Evolutionary conservation across 768 basidiomycete species (phyloP).

Genomic region (Lactarius psammicola): DNA sequence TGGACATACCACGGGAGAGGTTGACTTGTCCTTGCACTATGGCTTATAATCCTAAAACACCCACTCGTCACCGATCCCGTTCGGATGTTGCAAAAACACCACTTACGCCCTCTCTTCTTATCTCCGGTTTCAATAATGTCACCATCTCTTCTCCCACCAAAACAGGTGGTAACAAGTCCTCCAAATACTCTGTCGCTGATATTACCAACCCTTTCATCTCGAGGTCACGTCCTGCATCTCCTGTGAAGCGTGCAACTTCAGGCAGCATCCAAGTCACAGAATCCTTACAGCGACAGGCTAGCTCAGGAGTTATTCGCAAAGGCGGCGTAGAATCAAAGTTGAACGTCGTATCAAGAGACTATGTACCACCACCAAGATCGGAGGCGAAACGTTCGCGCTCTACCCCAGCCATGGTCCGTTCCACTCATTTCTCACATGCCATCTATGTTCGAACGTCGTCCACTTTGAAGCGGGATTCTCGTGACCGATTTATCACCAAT

Average conservation of each 20-base stretch:
- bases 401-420: slow-evolving; percentile 53
- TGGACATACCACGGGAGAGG: too few relatives aligned
- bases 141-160: slow-evolving; percentile 36
- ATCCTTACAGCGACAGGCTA: slow-evolving; percentile 59
- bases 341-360: slow-evolving; percentile 75
- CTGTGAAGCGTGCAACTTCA: slow-evolving; percentile 58
- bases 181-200: slow-evolving; percentile 41
- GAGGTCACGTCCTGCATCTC: slow-evolving; percentile 56
- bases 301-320: slow-evolving; percentile 65
- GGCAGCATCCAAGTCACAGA: slow-evolving; percentile 50
- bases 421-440: background rate
- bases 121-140: slow-evolving; percentile 42
- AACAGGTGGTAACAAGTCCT: slow-evolving; percentile 32
- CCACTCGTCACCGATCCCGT: slow-evolving; percentile 46
- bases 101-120: slow-evolving; percentile 45
- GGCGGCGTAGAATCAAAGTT: slow-evolving; percentile 76
- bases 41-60: slow-evolving; percentile 44
- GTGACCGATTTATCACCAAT: slow-evolving; percentile 73
- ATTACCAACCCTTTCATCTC: slow-evolving; percentile 63
- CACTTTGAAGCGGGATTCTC: slow-evolving; percentile 44
- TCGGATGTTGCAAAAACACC: slow-evolving; percentile 49
- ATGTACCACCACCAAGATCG: slow-evolving; percentile 59
- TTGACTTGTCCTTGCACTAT: slow-evolving; percentile 22
- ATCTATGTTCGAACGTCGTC: slow-evolving; percentile 5
- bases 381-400: slow-evolving; percentile 73